Evolutionary conservation across 768 basidiomycete species (phyloP), one percentile per base, ranked within the genome.

Genomic region (Tylopilus sp.): DNA sequence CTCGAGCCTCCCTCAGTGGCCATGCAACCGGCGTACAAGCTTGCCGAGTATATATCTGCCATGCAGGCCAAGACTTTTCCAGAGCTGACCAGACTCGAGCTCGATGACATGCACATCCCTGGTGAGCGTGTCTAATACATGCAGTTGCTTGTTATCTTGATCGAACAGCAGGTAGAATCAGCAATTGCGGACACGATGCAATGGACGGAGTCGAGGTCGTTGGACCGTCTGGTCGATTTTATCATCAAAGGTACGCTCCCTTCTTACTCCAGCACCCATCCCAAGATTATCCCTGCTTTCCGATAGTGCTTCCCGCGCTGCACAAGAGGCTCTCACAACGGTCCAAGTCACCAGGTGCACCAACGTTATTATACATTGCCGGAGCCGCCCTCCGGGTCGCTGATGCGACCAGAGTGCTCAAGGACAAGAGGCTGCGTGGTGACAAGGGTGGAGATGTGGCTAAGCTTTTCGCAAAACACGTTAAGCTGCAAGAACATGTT

Each of bases 401-500:
- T 46, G 92, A 98, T 69, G 81, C 93, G 19, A 87, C 89, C 33
- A 76, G 92, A 53, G 74, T 82, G 48, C 76, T 93, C 50, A 86
- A 80, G 68, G 79, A 85, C 70, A 83, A 80, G 70, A 80, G 72
- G 57, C 75, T 91, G 47, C 76, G 83, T 50, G 87, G 88, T 31
- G 86, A 89, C 22, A 94, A 92, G 65, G 86, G 90, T 50, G 92
- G 90, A 12, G 92, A 96, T 58, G 86, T 97, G 29, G 94, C 89
- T 21, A 98, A 98, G 70, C 81, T 99, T 25, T 98, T 98, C 63
- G 92, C 95, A 28, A 94, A 87, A 70, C 95, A 98, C 67, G 85
- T 96, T 73, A 97, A 95, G 72, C 75, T 95, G 36, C 75, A 86
- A 45, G 90, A 95, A 52, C 95, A 98, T 69, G 82, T 89, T 63